Conservation (phyloP, 1,284 basidiomycete species). For the Sporisorium exsertum region DNA sequence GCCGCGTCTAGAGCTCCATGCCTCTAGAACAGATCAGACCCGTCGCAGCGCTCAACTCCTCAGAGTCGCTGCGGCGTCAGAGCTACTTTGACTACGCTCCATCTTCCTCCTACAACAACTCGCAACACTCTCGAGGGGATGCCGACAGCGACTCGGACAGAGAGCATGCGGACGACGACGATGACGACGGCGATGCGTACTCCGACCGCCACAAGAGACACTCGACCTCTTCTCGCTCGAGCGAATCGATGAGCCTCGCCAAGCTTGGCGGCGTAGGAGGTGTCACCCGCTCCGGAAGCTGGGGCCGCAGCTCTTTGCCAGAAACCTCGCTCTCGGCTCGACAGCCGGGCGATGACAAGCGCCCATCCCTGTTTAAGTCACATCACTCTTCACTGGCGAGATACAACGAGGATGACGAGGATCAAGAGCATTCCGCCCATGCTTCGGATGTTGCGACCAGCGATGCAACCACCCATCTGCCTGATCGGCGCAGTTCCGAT, state of each 20-base stretch:
- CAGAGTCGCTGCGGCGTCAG: conserved; percentile 43
- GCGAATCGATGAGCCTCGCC: conserved; percentile 50
- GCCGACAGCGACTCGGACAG: conserved; percentile 22
- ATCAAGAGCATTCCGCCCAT: conserved; percentile 9
- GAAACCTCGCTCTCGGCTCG: conserved; percentile 22
- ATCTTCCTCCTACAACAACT: conserved; percentile 7
- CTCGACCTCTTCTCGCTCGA: conserved; percentile 25
- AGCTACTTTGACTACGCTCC: conserved; percentile 32
- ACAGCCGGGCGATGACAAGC: conserved; percentile 17
- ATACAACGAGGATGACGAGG: conserved; percentile 31
- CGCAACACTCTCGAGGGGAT: conserved; percentile 21
- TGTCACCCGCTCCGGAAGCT: conserved; percentile 61
- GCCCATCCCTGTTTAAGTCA: conserved; percentile 19
- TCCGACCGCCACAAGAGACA: conserved; percentile 16
- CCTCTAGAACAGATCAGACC: conserved; percentile 56
- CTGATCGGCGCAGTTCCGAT: conserved; percentile 22
- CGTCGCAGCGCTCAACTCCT: conserved; percentile 47
- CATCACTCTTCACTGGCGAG: conserved; percentile 29
- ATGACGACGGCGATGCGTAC: conserved; percentile 16
- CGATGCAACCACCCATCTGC: not conserved
- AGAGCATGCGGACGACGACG: conserved; percentile 17
- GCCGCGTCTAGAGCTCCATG: conserved; percentile 30
- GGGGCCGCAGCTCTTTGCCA: conserved; percentile 46
- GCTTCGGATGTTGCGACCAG: conserved; percentile 9
- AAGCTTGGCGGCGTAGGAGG: conserved; percentile 62